Evolutionary conservation across 805 yeast species (phyloP), one percentile per base, ranked within the genome.

Genomic region (Hanseniaspora lindneri): DNA sequence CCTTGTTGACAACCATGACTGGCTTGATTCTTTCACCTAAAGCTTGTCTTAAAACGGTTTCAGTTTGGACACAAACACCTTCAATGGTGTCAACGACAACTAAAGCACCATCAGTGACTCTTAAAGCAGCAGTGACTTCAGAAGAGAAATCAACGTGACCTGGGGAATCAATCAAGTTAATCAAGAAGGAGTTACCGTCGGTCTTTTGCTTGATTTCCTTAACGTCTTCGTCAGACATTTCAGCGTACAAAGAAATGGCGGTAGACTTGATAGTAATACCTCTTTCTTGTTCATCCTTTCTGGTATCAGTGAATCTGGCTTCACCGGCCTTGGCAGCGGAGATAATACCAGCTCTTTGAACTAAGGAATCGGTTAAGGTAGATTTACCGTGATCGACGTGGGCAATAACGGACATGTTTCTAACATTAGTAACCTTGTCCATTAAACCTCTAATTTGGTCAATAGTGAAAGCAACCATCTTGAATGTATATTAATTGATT

Each of bases 121-220:
- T 88, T 68, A 89, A 82, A 73, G 98, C 98, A 64, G 97, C 97
- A 67, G 97, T 92, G 67, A 89, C 98, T 76, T 89, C 98, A 61
- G 97, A 92, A 57, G 96, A 87, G 88, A 89, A 89, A 77, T 89
- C 98, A 80, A 89, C 97, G 96, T 89, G 98, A 84, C 98, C 98
- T 75, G 98, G 98, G 62, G 98, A 92, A 74, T 89, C 98, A 65
- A 89, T 89, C 80, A 89, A 80, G 86, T 89, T 89, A 63, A 89
- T 80, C 76, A 89, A 83, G 81, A 89, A 89, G 70, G 81, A 80
- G 81, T 76, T 83, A 73, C 97, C 97, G 19, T 69, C 82, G 58
- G 92, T 80, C 56, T 64, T 63, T 77, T 92, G 97, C 72, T 80
- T 76, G 76, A 92, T 89, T 63, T 76, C 82, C 74, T 81, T 77